phyloP scores from a whole-genome alignment of 2,329 filamentous ascomycete species.

The Pseudonectria buxi region DNA sequence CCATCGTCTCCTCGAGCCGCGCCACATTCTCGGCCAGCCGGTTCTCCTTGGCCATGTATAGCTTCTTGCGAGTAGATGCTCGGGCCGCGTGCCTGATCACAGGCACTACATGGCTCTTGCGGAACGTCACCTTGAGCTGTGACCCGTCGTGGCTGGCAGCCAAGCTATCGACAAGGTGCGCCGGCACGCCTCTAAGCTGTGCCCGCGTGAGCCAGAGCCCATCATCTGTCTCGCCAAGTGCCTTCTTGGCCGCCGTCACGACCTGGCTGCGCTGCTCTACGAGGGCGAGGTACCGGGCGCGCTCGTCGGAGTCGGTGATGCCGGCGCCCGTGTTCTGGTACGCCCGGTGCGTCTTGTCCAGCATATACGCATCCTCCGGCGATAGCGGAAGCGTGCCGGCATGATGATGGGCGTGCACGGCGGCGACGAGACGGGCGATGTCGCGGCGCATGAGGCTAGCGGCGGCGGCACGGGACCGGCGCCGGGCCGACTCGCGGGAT shows the following conservation, averaged over 20 bases:
- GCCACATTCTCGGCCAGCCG: slow-evolving; percentile 23
- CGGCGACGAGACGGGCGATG: slow-evolving; percentile 17
- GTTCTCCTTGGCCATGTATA: slow-evolving; percentile 15
- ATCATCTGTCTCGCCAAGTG: slow-evolving; percentile 18
- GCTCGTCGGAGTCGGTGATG: slow-evolving; percentile 10
- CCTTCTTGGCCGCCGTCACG: slow-evolving; percentile 17
- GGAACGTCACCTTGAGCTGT: slow-evolving; percentile 16
- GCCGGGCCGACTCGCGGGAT: slow-evolving; percentile 18
- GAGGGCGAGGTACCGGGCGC: slow-evolving; percentile 13
- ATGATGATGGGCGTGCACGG: slow-evolving; percentile 11
- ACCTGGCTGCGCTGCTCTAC: slow-evolving; percentile 20
- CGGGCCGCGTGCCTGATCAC: slow-evolving; percentile 20
- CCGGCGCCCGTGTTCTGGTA: slow-evolving; percentile 22
- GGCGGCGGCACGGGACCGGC: slow-evolving; percentile 11
- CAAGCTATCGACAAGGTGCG: slow-evolving; percentile 13
- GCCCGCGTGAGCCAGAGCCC: slow-evolving; percentile 14
- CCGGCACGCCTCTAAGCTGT: slow-evolving; percentile 17
- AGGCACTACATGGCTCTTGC: slow-evolving; percentile 18
- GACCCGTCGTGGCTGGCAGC: slow-evolving; percentile 4
- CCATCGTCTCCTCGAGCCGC: slow-evolving; percentile 15
- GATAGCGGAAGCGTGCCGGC: slow-evolving; percentile 8
- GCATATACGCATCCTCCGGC: slow-evolving; percentile 15
- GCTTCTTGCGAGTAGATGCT: slow-evolving; percentile 14
- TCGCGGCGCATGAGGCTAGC: slow-evolving; percentile 18
- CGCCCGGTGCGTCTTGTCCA: slow-evolving; percentile 20